phyloP scores from a whole-genome alignment of 306 rosid genomes.

The Boehmeria nivea region DNA sequence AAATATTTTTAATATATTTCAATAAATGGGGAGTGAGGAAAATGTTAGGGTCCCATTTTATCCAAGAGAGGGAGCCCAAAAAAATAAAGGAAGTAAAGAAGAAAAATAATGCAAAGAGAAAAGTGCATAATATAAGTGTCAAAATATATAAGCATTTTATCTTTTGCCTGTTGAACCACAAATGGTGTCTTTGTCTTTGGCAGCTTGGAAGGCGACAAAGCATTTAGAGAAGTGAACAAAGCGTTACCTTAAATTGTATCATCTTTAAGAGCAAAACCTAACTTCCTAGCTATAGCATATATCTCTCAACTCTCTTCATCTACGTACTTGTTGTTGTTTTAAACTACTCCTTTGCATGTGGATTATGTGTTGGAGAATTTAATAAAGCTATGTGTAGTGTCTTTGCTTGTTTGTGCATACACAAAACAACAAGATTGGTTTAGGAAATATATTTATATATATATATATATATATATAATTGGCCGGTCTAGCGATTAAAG shows the following conservation, averaged over 20 bases:
- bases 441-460: no score
- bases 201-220: constrained; percentile 20
- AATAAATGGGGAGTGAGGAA: not conserved
- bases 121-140: not conserved
- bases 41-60: constrained; percentile 26
- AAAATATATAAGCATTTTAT: not conserved
- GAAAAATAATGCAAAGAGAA: not conserved
- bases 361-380: no score
- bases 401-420: no score
- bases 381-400: no score
- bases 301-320: not conserved
- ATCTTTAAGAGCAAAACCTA: constrained; percentile 22
- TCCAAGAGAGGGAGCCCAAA: constrained; percentile 11
- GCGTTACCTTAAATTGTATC: constrained; percentile 21
- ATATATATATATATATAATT: no score
- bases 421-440: no score
- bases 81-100: not conserved
- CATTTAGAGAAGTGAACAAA: constrained; percentile 10
- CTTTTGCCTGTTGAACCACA: constrained; percentile 3
- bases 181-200: constrained; percentile 1
- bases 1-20: not conserved
- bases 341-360: not conserved
- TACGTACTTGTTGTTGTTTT: constrained; percentile 7
- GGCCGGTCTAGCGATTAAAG: no score
- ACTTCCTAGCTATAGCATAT: constrained; percentile 5